phyloP scores from a whole-genome alignment of 495 filamentous ascomycete species.

The Halenospora varia region DNA sequence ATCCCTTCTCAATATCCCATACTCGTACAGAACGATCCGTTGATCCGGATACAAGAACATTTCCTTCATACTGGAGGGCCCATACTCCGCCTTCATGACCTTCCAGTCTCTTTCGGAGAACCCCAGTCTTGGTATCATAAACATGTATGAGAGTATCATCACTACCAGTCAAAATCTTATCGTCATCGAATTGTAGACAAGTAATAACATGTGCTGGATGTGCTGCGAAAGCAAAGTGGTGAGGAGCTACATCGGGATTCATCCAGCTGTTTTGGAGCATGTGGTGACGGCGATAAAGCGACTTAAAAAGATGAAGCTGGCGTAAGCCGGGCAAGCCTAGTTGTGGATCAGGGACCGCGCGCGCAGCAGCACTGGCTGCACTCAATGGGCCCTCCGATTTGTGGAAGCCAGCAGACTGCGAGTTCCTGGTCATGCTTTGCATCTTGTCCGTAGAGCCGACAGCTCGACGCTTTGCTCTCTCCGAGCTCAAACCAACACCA shows the following conservation, averaged over 20 bases:
- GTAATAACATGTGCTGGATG: constrained; percentile 97
- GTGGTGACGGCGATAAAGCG: constrained; percentile 87
- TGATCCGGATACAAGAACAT: constrained; percentile 91
- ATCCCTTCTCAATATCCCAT: constrained; percentile 92
- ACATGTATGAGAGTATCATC: constrained; percentile 98
- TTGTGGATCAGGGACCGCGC: constrained; percentile 76
- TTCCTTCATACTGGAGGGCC: constrained; percentile 95
- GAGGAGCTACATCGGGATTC: constrained; percentile 75
- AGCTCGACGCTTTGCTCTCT: constrained; percentile 22
- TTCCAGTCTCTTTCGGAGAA: constrained; percentile 72
- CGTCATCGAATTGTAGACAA: constrained; percentile 93
- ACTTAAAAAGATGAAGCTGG: constrained; percentile 90
- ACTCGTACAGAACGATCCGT: constrained; percentile 95
- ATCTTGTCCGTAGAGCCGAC: constrained; percentile 14
- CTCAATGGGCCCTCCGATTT: constrained; percentile 77
- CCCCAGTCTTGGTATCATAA: constrained; percentile 94
- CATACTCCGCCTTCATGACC: constrained; percentile 98
- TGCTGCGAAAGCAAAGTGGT: constrained; percentile 91
- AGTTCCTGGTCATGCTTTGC: constrained; percentile 13
- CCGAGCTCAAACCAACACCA: constrained; percentile 1
- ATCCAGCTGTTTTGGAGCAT: constrained; percentile 91
- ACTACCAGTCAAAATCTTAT: constrained; percentile 96
- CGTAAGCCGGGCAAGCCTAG: constrained; percentile 74
- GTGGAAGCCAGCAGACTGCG: constrained; percentile 17
- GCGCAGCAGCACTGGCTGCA: constrained; percentile 74